Percentiles rank a stretch among this genome's conserved stretches.
Evolutionary conservation across 164 flowering plant genomes (phyloP).

Genomic region (Sedum album): DNA sequence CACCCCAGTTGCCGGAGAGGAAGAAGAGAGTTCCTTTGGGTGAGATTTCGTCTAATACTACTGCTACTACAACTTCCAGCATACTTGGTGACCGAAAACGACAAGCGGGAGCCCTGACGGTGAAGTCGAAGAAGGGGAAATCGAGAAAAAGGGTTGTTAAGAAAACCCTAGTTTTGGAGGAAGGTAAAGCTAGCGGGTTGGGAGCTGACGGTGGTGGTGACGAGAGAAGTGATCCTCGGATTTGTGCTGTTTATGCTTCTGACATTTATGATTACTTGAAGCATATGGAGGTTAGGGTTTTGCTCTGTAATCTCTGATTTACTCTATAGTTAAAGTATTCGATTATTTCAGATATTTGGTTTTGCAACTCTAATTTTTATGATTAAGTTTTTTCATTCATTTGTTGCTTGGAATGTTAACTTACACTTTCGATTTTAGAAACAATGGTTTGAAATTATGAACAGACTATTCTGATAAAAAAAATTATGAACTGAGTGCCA

Average conservation of each 20-base stretch:
- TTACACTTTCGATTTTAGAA: too few species aligned
- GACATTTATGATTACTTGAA: constrained; percentile 26
- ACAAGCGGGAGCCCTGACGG: too few species aligned
- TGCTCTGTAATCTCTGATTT: background rate
- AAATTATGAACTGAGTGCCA: too few species aligned
- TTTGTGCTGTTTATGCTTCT: constrained; percentile 21
- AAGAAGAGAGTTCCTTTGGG: constrained; percentile 26
- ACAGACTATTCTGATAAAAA: too few species aligned
- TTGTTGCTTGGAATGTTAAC: background rate
- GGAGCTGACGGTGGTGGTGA: too few species aligned
- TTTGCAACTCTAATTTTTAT: background rate
- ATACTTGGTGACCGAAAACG: background rate
- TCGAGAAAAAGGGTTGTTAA: constrained; percentile 13
- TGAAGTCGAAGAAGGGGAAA: too few species aligned
- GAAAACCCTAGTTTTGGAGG: background rate
- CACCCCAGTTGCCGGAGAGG: background rate
- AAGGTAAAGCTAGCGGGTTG: background rate
- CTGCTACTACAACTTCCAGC: too few species aligned
- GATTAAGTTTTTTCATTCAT: background rate
- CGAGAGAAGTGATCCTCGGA: constrained; percentile 18
- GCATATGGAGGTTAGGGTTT: constrained; percentile 24
- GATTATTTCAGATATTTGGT: background rate
- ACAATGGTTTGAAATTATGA: too few species aligned
- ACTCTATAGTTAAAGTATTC: background rate
- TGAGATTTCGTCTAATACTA: constrained; percentile 16